Evolutionary conservation across 208 protist genomes (phyloP).

Genomic region (Angomonas ambiguus): DNA sequence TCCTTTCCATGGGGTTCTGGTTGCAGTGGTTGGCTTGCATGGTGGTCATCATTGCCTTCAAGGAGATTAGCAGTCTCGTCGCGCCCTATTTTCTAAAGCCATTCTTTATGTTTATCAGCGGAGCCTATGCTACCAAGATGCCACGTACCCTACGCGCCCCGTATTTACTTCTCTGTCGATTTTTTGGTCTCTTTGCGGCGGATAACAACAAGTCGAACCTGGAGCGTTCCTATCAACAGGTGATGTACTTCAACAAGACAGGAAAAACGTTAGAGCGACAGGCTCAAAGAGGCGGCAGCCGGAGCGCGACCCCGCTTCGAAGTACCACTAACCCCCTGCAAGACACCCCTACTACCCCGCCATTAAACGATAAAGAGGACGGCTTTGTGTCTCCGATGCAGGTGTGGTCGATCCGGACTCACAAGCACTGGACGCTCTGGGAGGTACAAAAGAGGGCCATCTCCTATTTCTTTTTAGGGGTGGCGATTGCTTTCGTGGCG

Average conservation of each 20-base stretch:
- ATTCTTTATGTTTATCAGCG: conserved; percentile 39
- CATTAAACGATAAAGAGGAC: conserved; percentile 8
- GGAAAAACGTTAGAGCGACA: too few relatives aligned
- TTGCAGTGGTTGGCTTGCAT: conserved; percentile 40
- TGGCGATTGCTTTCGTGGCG: conserved; percentile 36
- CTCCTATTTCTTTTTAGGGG: conserved; percentile 44
- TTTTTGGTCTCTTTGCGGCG: conserved; percentile 25
- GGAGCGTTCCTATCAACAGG: neutral
- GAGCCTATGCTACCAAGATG: conserved; percentile 18
- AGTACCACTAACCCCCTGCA: neutral
- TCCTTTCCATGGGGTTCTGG: conserved; percentile 32
- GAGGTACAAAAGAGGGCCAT: conserved; percentile 47
- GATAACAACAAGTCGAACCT: conserved; percentile 19
- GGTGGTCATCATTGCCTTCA: conserved; percentile 26
- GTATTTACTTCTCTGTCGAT: conserved; percentile 25
- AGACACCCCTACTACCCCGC: neutral
- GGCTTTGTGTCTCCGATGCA: conserved; percentile 34
- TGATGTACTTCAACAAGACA: neutral
- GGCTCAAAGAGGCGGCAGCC: neutral
- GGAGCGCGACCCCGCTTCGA: neutral
- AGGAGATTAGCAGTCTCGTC: conserved; percentile 37
- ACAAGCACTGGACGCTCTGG: conserved; percentile 74
- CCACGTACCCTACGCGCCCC: conserved; percentile 16
- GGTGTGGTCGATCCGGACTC: conserved; percentile 55
- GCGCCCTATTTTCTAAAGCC: conserved; percentile 23